Evolutionary conservation across 768 basidiomycete genomes (phyloP).

Genomic region (Cystobasidium ongulense): DNA sequence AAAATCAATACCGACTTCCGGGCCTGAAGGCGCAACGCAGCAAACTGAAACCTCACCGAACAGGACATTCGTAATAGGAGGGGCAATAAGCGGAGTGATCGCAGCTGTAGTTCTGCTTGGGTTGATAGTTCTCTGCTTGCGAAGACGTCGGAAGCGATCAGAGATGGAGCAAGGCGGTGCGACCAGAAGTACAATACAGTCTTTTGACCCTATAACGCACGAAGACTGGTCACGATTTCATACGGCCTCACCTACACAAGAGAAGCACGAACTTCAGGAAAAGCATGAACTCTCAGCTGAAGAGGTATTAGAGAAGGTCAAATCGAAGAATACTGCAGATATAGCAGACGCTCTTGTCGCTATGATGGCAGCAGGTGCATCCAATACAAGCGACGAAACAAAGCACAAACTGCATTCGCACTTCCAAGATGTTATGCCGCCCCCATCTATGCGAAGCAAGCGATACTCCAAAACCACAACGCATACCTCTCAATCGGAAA

Average conservation of each 20-base stretch:
- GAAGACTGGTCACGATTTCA: neutral
- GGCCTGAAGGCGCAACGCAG: too few relatives aligned
- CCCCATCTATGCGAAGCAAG: slow-evolving; percentile 16
- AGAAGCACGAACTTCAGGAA: neutral
- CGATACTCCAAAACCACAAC: neutral
- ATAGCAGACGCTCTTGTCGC: neutral
- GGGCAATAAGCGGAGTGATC: too few relatives aligned
- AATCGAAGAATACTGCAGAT: neutral
- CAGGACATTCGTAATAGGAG: too few relatives aligned
- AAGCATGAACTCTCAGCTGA: neutral
- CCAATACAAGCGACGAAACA: neutral
- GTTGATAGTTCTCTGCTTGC: too few relatives aligned
- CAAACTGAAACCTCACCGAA: too few relatives aligned
- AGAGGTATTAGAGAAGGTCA: too few relatives aligned
- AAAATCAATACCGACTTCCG: too few relatives aligned
- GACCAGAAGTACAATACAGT: too few relatives aligned
- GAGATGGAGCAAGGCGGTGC: too few relatives aligned
- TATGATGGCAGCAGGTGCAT: neutral
- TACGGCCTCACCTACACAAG: neutral
- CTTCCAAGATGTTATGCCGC: neutral
- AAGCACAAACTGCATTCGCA: neutral
- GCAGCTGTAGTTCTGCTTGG: too few relatives aligned
- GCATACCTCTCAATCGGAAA: neutral
- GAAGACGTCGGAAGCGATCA: too few relatives aligned
- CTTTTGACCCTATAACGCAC: too few relatives aligned